Evolutionary conservation across 2,329 filamentous ascomycete genomes (phyloP).

Genomic region (Elsinoe australis): DNA sequence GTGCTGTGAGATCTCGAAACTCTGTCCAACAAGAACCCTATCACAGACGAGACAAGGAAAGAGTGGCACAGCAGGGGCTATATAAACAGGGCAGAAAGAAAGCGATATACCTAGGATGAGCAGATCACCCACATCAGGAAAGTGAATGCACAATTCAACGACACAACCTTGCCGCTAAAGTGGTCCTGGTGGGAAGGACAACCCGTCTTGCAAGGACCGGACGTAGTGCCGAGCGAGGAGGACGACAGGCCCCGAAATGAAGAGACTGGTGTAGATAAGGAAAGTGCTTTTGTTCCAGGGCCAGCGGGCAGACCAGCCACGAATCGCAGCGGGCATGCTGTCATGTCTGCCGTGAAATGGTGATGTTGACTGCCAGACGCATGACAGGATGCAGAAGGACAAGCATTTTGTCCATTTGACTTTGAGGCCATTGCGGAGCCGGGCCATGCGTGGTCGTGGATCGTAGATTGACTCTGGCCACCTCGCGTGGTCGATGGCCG

Average conservation of each 20-base stretch:
- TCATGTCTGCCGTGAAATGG: neutral
- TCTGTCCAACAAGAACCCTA: constrained; percentile 9
- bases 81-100: neutral
- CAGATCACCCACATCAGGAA: constrained; percentile 10
- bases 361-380: neutral
- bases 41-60: neutral
- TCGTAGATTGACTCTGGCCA: neutral
- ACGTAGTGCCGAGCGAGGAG: constrained; percentile 11
- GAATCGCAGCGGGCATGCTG: no score
- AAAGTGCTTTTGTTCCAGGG: constrained; percentile 8
- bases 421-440: neutral
- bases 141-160: neutral
- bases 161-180: constrained; percentile 2
- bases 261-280: constrained; percentile 13
- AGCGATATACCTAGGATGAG: constrained; percentile 4
- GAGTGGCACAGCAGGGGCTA: constrained; percentile 7
- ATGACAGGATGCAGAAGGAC: neutral
- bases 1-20: constrained; percentile 2
- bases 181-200: neutral
- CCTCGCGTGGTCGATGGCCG: neutral
- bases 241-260: neutral
- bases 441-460: neutral
- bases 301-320: no score
- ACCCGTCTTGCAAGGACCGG: no score
- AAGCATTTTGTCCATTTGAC: neutral